Conservation (phyloP, 805 yeast genomes). For the Candida fluviatilis region DNA sequence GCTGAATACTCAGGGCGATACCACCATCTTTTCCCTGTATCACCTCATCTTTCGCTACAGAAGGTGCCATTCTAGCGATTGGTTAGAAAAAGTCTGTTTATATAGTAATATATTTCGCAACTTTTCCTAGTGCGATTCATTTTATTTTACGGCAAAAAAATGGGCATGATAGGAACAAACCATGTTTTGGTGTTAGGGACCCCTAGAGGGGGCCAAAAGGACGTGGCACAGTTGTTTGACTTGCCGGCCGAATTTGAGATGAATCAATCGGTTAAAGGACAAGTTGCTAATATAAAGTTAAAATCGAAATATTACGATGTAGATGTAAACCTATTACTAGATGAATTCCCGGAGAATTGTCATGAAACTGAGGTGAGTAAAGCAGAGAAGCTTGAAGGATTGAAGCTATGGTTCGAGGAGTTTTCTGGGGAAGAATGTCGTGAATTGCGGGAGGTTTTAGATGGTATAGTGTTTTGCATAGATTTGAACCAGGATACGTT, state of each 20-base stretch:
- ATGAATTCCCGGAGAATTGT: slow-evolving; percentile 29
- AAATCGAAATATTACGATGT: slow-evolving; percentile 30
- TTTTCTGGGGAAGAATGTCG: slow-evolving; percentile 30
- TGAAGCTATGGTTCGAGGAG: slow-evolving; percentile 37
- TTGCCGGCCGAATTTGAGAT: slow-evolving; percentile 18
- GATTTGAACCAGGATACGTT: slow-evolving; percentile 18
- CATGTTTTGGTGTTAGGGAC: slow-evolving; percentile 45
- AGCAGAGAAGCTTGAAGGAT: slow-evolving; percentile 11
- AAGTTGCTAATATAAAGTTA: slow-evolving; percentile 22
- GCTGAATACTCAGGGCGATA: slow-evolving; percentile 16
- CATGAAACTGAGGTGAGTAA: slow-evolving; percentile 5
- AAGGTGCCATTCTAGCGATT: slow-evolving; percentile 7
- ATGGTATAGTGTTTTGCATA: slow-evolving; percentile 43
- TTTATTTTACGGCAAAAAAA: not conserved
- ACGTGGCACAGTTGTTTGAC: slow-evolving; percentile 21
- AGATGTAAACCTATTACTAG: slow-evolving; percentile 28
- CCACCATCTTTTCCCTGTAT: not conserved
- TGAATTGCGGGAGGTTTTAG: slow-evolving; percentile 44
- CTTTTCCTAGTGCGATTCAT: not conserved
- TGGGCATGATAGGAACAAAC: slow-evolving; percentile 23
- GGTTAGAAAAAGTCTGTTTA: not conserved
- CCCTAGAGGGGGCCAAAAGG: slow-evolving; percentile 38
- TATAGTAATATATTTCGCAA: not conserved
- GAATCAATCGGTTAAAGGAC: slow-evolving; percentile 27
- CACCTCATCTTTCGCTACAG: slow-evolving; percentile 5